These are phyloP conservation scores for Pulveroboletus sp. DNA, from an alignment of 768 basidiomycete genomes.

Conservation along the genomic window DNA sequence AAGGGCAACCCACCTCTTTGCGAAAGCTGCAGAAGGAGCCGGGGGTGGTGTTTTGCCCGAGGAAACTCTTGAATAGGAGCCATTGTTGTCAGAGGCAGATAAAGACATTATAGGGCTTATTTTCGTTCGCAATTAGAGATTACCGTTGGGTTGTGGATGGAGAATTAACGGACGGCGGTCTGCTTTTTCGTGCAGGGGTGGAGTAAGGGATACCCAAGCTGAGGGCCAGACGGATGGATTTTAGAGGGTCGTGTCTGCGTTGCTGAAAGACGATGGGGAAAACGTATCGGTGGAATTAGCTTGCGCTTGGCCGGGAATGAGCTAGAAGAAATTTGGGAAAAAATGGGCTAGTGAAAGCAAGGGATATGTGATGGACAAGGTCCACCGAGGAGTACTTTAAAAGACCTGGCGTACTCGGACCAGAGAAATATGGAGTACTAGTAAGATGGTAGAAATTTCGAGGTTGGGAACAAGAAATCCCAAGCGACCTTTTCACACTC, in stretches of 20 bases:
- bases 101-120: slow-evolving; percentile 82
- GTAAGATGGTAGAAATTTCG: slow-evolving; percentile 35
- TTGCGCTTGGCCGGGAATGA: slow-evolving; percentile 27
- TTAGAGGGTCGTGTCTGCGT: slow-evolving; percentile 28
- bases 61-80: slow-evolving; percentile 76
- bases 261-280: slow-evolving; percentile 20
- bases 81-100: slow-evolving; percentile 79
- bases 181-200: slow-evolving; percentile 31
- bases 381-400: slow-evolving; percentile 34
- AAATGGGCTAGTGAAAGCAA: slow-evolving; percentile 22
- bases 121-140: slow-evolving; percentile 74
- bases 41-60: slow-evolving; percentile 90
- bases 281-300: slow-evolving; percentile 32
- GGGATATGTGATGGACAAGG: slow-evolving; percentile 31
- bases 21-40: slow-evolving; percentile 85
- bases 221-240: slow-evolving; percentile 14
- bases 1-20: slow-evolving; percentile 63
- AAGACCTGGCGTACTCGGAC: slow-evolving; percentile 32
- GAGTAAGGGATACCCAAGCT: slow-evolving; percentile 23
- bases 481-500: slow-evolving; percentile 34
- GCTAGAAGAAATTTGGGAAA: slow-evolving; percentile 13
- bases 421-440: slow-evolving; percentile 37
- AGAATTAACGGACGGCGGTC: slow-evolving; percentile 33
- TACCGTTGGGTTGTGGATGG: slow-evolving; percentile 44
- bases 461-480: slow-evolving; percentile 31